Evolutionary conservation across 1,284 basidiomycete species (phyloP), one percentile per base, ranked within the genome.

Genomic region (Sporisorium reilianum): DNA sequence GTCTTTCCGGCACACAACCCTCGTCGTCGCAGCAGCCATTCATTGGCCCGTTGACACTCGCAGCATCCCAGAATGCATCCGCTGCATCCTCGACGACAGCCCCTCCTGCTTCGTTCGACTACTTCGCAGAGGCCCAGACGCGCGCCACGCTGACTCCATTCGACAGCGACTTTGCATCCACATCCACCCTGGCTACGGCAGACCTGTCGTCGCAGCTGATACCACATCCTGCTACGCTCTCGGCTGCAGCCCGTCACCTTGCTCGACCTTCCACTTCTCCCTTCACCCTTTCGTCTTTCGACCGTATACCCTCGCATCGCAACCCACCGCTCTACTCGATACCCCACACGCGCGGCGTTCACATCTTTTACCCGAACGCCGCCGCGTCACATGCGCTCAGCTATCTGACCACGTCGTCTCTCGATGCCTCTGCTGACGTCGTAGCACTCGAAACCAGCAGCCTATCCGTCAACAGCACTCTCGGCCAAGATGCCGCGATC

Each of bases 351-450:
- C 64, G 64, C 3, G 42, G 51, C 44, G 45, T 71, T 10, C 68
- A 71, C 25, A 52, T 71, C 51, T 71, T 65, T 22, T 65, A 58
- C 48, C 68, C 63, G 6, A 57, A 58, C 12, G 49, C 59, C 5
- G 62, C 68, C 14, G 58, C 63, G n/a, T 59, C 61, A 5, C 66
- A 63, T 25, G 60, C 55, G n/a, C 42, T 64, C 18, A 54, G 40
- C 26, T 28, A 41, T 9, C 28, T 22, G 5, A 14, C 49, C n/a
- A 30, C n/a, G 14, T 20, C 54, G 25, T 36, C 48, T 10, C 23
- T 49, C 5, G 56, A 59, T 7, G 30, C 52, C 22, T 28, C 63
- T 6, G 38, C 18, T 25, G 28, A 36, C 6, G 52, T 51, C 22
- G 20, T 36, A 1, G 23, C 22, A 20, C 25, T 59, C 12, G 59